Evolutionary conservation across 1,284 basidiomycete genomes (phyloP).

Genomic region (Boletellus deceptivus): DNA sequence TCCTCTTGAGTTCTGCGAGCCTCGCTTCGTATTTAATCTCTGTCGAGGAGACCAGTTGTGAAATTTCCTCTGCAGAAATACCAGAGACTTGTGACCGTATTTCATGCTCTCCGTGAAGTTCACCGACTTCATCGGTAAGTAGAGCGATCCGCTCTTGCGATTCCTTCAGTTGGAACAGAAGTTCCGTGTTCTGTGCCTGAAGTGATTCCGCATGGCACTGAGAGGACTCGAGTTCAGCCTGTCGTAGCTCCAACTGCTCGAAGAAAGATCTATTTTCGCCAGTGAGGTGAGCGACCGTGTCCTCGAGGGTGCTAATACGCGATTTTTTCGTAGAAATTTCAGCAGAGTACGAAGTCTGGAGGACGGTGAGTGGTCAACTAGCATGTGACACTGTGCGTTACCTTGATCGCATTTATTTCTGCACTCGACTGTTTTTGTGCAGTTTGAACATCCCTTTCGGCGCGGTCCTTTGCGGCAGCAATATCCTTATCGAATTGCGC

Average conservation of each 20-base stretch:
- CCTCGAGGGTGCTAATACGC: conserved; percentile 70
- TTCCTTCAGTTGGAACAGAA: conserved; percentile 84
- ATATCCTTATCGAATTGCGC: conserved; percentile 80
- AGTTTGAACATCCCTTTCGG: conserved; percentile 70
- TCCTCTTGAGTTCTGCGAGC: conserved; percentile 65
- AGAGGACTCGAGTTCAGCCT: conserved; percentile 84
- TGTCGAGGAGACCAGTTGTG: conserved; percentile 71
- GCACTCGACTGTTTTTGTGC: conserved; percentile 74
- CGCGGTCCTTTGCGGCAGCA: conserved; percentile 55
- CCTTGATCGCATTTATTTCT: conserved; percentile 75
- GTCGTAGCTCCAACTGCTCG: conserved; percentile 79
- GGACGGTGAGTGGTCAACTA: conserved; percentile 1
- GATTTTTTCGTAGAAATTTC: conserved; percentile 62
- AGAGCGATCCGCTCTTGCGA: conserved; percentile 66
- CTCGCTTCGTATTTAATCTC: conserved; percentile 77
- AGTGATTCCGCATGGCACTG: conserved; percentile 71
- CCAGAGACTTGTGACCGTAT: conserved; percentile 43
- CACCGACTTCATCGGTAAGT: conserved; percentile 71
- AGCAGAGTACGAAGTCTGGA: conserved; percentile 65
- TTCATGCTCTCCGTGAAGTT: conserved; percentile 59
- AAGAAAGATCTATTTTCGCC: conserved; percentile 78
- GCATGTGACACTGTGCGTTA: conserved; percentile 27
- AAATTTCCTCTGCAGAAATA: conserved; percentile 66
- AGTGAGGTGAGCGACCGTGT: conserved; percentile 63
- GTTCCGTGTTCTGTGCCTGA: conserved; percentile 75